Evolutionary conservation across 768 basidiomycete genomes (phyloP), one percentile per base, ranked within the genome.

Genomic region (Mycena floridula): DNA sequence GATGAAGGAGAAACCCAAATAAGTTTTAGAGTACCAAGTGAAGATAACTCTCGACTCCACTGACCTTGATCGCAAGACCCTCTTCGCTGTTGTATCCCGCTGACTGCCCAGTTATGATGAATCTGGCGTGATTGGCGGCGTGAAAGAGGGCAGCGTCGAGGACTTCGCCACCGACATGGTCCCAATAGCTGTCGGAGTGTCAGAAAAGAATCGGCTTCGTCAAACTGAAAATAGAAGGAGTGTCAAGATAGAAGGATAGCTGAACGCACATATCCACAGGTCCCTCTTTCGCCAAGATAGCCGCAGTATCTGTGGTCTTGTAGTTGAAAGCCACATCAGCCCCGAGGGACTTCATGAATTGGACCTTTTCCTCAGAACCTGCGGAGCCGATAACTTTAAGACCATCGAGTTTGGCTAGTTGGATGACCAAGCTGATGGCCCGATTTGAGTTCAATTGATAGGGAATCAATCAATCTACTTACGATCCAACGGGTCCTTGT

Each of bases 291-390:
- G 57, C 55, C 28, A 89, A 61, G 3, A 82, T 64, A 9, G 81
- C 74, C 1, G 53, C 53, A 0, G 75, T 78, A 38, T 65, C 63
- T 0, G 66, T 65, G 0, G 72, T 85, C 69, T 89, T 84, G 63
- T 84, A 87, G 59, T 88, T 85, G 66, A 85, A 86, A 1, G 71
- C 78, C 5, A 82, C 72, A 51, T 89, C 84, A 0, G 78, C 76
- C 1, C 83, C 85, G n/a, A 84, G 51, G 3, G 70, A 68, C 40
- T 70, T 71, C 60, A 83, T 60, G 54, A 74, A 83, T 4, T 66
- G 57, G 6, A 88, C 81, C 59, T 89, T 88, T 42, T 83, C 80
- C n/a, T 87, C 82, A 0, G 77, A 75, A 2, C 87, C 83, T 0
- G 82, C 80, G 1, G 79, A 83, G 0, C 75, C 81, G 40, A 89